A percentile compares a stretch with the other conserved stretches of the same genome.
These are phyloP conservation scores for Stemphylium vesicarium DNA, from an alignment of 2,329 filamentous ascomycete species.

Conservation along the genomic window DNA sequence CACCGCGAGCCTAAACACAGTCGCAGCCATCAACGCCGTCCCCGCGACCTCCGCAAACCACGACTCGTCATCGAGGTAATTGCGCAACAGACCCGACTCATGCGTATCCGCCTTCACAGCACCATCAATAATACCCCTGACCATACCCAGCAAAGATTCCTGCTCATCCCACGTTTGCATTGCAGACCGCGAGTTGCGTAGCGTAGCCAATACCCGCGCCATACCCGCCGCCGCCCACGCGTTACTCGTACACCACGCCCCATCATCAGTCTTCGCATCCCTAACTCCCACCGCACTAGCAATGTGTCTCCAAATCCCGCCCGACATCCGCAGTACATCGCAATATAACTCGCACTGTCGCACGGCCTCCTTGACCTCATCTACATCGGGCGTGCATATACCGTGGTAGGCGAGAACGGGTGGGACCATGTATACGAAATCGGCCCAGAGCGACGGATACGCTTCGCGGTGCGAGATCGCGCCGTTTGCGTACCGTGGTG, in stretches of 20 bases:
- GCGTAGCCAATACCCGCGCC: conserved; percentile 54
- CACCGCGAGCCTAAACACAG: conserved; percentile 55
- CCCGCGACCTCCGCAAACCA: conserved; percentile 59
- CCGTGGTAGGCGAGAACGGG: conserved; percentile 58
- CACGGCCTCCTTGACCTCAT: conserved; percentile 46
- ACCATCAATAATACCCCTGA: conserved; percentile 49
- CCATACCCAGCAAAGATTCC: conserved; percentile 36
- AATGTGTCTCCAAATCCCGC: conserved; percentile 56
- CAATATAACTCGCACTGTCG: conserved; percentile 52
- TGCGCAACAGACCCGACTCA: conserved; percentile 51
- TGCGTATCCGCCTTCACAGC: conserved; percentile 45
- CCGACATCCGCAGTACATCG: conserved; percentile 44
- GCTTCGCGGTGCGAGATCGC: conserved; percentile 57
- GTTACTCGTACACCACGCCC: conserved; percentile 58
- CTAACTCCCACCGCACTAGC: conserved; percentile 33
- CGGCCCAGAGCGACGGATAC: conserved; percentile 56
- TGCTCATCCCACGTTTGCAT: conserved; percentile 25
- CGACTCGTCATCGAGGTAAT: conserved; percentile 54
- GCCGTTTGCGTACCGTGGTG: conserved; percentile 54
- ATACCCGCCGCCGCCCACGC: conserved; percentile 58
- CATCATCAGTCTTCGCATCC: conserved; percentile 36
- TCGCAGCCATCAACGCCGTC: conserved; percentile 55
- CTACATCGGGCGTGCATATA: conserved; percentile 47
- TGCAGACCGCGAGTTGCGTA: conserved; percentile 40
- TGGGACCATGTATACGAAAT: conserved; percentile 59